Conservation (phyloP, 148 eudicot species). For the Dysphania ambrosioides region DNA sequence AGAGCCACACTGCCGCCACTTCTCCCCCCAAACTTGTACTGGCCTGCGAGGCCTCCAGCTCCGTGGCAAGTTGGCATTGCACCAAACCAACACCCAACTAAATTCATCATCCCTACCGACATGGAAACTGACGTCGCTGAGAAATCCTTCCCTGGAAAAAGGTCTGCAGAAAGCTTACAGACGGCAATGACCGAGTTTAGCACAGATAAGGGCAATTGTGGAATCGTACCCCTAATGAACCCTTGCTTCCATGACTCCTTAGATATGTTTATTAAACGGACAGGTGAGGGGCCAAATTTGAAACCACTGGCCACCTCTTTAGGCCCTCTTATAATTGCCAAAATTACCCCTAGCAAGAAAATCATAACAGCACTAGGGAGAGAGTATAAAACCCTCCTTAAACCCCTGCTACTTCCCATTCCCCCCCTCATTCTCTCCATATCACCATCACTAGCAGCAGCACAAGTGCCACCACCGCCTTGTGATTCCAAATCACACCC, state of each 20-base stretch:
- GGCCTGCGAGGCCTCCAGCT: constrained; percentile 96
- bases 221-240: constrained; percentile 76
- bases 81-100: constrained; percentile 92
- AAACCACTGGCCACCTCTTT: constrained; percentile 49
- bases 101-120: constrained; percentile 75
- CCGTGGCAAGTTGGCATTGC: constrained; percentile 93
- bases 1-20: constrained; percentile 84
- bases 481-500: background rate
- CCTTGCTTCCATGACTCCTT: constrained; percentile 81
- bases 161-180: constrained; percentile 64
- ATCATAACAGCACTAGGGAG: constrained; percentile 75
- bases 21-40: constrained; percentile 89
- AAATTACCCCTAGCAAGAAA: constrained; percentile 57
- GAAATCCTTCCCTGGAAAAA: constrained; percentile 58
- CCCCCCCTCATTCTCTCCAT: constrained; percentile 11
- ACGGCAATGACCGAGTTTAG: constrained; percentile 87
- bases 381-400: constrained; percentile 42
- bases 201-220: constrained; percentile 75
- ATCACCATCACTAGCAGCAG: constrained; percentile 7
- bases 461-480: background rate
- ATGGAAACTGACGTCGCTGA: constrained; percentile 68
- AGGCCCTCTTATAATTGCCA: constrained; percentile 59
- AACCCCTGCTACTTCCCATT: constrained; percentile 8
- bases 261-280: constrained; percentile 45
- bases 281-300: constrained; percentile 58